Evolutionary conservation across 306 rosid species (phyloP).

Genomic region (Carpinus viminea): DNA sequence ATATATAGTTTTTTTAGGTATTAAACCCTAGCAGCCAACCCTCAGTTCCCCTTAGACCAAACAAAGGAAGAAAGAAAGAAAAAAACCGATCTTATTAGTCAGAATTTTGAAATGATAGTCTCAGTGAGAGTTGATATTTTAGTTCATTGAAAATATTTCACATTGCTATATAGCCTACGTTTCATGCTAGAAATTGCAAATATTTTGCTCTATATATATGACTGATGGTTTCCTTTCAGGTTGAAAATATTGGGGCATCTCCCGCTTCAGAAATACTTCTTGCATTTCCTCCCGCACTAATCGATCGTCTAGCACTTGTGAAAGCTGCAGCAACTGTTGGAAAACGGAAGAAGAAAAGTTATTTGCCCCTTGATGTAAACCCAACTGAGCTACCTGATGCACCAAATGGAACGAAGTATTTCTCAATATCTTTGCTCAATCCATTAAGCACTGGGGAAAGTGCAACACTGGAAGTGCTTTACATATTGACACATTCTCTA

Average conservation of each 20-base stretch:
- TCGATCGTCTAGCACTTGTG: slow-evolving; percentile 66
- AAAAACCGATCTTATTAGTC: background rate
- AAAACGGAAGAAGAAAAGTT: slow-evolving; percentile 74
- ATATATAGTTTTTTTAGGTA: too few species aligned
- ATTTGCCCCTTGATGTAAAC: slow-evolving; percentile 75
- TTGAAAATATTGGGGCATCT: slow-evolving; percentile 71
- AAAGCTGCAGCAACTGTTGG: slow-evolving; percentile 74
- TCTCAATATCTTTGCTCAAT: slow-evolving; percentile 57
- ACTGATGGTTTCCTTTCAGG: slow-evolving; percentile 50
- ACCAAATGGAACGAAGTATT: slow-evolving; percentile 82
- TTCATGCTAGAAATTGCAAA: background rate
- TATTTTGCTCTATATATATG: slow-evolving; percentile 25
- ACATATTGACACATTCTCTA: slow-evolving; percentile 71
- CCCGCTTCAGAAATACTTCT: slow-evolving; percentile 74
- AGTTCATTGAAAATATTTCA: background rate
- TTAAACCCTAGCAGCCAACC: too few species aligned
- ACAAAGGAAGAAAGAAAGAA: too few species aligned
- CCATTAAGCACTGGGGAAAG: slow-evolving; percentile 65
- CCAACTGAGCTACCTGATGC: slow-evolving; percentile 65
- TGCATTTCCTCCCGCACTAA: slow-evolving; percentile 77
- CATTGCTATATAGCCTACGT: background rate
- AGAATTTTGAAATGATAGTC: background rate
- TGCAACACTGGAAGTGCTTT: slow-evolving; percentile 75
- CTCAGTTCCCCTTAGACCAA: too few species aligned
- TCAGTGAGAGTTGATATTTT: background rate